Base-by-base conservation (phyloP, 78 protist genomes). In the Polysphondylium violaceum region DNA sequence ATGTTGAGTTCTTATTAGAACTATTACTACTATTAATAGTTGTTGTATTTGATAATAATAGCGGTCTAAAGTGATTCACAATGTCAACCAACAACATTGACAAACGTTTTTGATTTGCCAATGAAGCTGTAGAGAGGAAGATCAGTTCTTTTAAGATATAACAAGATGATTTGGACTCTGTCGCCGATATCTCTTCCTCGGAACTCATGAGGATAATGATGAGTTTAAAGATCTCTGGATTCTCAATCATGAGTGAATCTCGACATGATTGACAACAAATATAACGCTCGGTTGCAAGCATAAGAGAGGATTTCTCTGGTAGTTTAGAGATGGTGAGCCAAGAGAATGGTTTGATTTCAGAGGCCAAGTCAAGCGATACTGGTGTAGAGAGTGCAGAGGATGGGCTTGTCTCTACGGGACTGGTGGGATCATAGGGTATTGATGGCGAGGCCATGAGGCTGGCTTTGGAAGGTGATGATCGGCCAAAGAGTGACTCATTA, bases 201-300 rank as follows among this genome's bases (percentile, higher is more conserved):
- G 58, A 55, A 1, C 78, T 65, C 75, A 71, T 87, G 19, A 87
- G 63, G 16, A 58, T 71, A 19, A 88, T 88, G 2, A 88, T 88
- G 1, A 88, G n/a, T 72, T 76, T 88, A 47, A 88, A 88, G 4
- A 88, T 88, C 75, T 88, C 94, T 2, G 94, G 94, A 44, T 65
- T 75, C 43, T 88, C 94, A 27, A 88, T 64, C 9, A 73, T 61
- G 3, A 88, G 50, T 2, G 87, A 64, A 25, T 88, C 94, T 35
- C 94, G 67, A 36, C 94, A 88, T 29, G 51, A 51, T 40, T 74
- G 81, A 40, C 94, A 88, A 31, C 44, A 31, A 21, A 44, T 29
- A 27, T 69, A 83, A 31, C 91, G 67, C 16, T 83, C 91, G n/a
- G 67, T 77, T 16, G 91, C 91, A 16, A 83, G 25, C 19, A 55